Base-by-base conservation (phyloP, 2,329 filamentous ascomycete species). In the Daldinia sp. region DNA sequence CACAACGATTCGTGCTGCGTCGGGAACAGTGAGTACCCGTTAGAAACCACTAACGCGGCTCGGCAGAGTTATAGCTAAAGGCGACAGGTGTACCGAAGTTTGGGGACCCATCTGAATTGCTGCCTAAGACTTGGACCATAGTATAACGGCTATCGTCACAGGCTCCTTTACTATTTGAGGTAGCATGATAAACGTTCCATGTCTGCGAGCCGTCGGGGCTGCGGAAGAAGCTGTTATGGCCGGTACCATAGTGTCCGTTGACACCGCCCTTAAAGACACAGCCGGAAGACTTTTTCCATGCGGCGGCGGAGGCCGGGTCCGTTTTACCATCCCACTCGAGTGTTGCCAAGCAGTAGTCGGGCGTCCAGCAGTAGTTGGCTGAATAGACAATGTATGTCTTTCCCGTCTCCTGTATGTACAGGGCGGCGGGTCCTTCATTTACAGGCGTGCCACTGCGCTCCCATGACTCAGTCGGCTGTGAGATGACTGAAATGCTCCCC, bases 171-270 rank as follows among this genome's bases (percentile, higher is more conserved):
- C 79, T 78, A 65, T 82, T 84, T 1, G 80, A 77, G 0, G 86
- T 87, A 0, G 86, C 86, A 69, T 89, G 86, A 75, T 86, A 89
- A 0, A 85, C 83, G 58, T 85, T 87, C 83, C 83, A 89, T 2
- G 82, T 84, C 75, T 88, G 81, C 0, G 78, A 82, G 2, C 81
- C 85, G 67, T 88, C 85, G 0, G 86, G 86, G 68, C 85, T 88
- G 30, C 76, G 79, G 78, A 89, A 88, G 80, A 89, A 89, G 2
- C 84, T 85, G 71, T 88, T 88, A 68, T 88, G 86, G 0, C 85
- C 86, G 0, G 86, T 85, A 13, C 86, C 86, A 56, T 85, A 88
- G 73, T 87, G 87, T 2, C 86, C 86, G 65, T 88, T 88, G 1
- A 82, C 85, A 28, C 65, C 60, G 50, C 81, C 83, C 20, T 80